Evolutionary conservation across 257 asterid species (phyloP).

Genomic region (Rauvolfia tetraphylla): DNA sequence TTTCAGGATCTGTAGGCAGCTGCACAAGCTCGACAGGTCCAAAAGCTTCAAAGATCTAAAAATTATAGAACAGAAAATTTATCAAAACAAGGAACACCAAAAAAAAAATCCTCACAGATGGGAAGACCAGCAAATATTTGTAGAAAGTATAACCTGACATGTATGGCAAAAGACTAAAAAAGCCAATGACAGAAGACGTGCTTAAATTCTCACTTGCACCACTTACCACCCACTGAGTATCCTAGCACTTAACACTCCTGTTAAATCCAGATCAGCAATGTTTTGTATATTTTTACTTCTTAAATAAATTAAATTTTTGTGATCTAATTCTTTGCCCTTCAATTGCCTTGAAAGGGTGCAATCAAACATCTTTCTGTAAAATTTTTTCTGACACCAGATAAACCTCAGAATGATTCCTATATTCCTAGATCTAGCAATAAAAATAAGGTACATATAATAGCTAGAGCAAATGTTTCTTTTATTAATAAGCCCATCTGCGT

Average conservation of each 20-base stretch:
- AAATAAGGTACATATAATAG: no score
- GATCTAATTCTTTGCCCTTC: neutral
- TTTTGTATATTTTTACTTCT: no score
- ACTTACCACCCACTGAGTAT: neutral
- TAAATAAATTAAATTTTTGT: no score
- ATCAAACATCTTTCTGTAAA: neutral
- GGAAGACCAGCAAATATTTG: neutral
- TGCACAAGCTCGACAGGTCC: constrained; percentile 70
- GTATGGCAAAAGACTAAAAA: neutral
- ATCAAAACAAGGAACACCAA: neutral
- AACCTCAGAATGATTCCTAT: neutral
- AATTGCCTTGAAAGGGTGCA: neutral
- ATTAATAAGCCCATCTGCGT: no score
- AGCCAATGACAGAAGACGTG: neutral
- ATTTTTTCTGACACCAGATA: neutral
- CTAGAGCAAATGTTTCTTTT: no score
- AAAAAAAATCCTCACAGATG: neutral
- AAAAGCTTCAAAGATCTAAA: constrained; percentile 69
- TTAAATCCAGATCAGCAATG: neutral
- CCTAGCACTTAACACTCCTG: neutral
- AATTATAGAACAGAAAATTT: neutral
- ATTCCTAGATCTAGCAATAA: neutral
- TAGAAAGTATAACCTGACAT: neutral
- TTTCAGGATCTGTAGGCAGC: constrained; percentile 58
- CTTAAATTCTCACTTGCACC: neutral